Base-by-base conservation (phyloP, 768 basidiomycete species). In the Hydnomerulius pinastri region DNA sequence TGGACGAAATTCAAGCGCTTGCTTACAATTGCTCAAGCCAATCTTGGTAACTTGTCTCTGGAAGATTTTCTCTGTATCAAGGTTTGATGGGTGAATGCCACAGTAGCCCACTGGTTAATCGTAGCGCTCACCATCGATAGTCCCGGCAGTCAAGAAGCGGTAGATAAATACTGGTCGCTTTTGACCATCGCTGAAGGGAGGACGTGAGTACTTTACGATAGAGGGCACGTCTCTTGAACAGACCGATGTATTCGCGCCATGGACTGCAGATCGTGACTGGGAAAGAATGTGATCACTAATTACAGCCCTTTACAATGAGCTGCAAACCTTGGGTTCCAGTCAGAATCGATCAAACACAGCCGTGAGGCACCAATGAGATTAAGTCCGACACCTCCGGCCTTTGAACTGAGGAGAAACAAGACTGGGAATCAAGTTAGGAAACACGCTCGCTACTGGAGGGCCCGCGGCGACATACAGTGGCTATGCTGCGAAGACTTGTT, bases 231-330 rank as follows among this genome's bases (percentile, higher is more conserved):
- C 8, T 4, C 32, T 33, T 45, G 20, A 51, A 57, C 72, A 39
- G 53, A 92, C 92, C 92, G 81, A 69, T 96, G 92, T 64, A 95
- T 96, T 42, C 96, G 83, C 44, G 94, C 96, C 96, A 98, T 98
- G 2, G 97, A 87, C 69, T 99, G 97, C 15, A 94, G 68, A 71
- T 99, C 97, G 60, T 90, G 90, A 60, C 89, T 92, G 48, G 18
- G 28, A 40, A 23, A 0, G 25, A 24, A 48, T 25, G 50, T 46
- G n/a, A 43, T 17, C 20, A 24, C 48, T 30, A n/a, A 21, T 24
- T 32, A 30, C n/a, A 42, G 48, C 35, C 24, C 27, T 23, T 42
- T 20, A 25, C 23, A 29, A 21, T 8, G 30, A 8, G 15, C 4
- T 15, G 52, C 64, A 43, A 43, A 84, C 86, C 90, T 91, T 29